Evolutionary conservation across 2,329 filamentous ascomycete genomes (phyloP), one percentile per base, ranked within the genome.

Genomic region (Trichophaea hybrida): DNA sequence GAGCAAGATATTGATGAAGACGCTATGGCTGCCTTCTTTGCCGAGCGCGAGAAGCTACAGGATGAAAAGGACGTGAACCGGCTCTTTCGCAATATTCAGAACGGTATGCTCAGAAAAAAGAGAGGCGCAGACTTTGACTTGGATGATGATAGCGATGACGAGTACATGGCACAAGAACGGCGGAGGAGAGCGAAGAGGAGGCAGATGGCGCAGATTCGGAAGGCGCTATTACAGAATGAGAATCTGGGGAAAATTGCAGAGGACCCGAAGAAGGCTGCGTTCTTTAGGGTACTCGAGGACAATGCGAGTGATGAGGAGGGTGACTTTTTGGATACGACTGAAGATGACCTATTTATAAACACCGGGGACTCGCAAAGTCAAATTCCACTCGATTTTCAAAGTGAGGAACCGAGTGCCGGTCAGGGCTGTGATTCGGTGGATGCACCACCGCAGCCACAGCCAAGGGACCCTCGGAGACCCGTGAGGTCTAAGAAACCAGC

Each of bases 1-100:
- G 82, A 80, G 59, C 80, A 83, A 35, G 83, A 91, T 64, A 78
- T 85, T n/a, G 85, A 97, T 64, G 87, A 89, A 70, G 78, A 84
- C 49, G 82, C 88, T 71, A 75, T 96, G 60, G 91, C 91, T 46
- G 89, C 88, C 24, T 85, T 93, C 69, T 88, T 86, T 73, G 89
- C 89, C 85, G 84, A 94, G 66, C 85, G 86, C 55, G 84, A 91
- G 68, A 84, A 88, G 62, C 81, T 79, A 40, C 80, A 81, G 40
- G 88, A 97, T 68, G 89, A 94, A 71, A 88, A 91, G 68, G 82
- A 87, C 66, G 85, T 96, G 12, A 86, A 90, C 68, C 93, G 93
- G 74, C 79, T 98, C 55, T 88, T 93, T 77, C 90, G 87, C 67
- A 91, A 97, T 70, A 85, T 98, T 68, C 93, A 88, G 4, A 94